Base-by-base conservation (phyloP, 345 rosid genomes). In the Syzygium aqueum region DNA sequence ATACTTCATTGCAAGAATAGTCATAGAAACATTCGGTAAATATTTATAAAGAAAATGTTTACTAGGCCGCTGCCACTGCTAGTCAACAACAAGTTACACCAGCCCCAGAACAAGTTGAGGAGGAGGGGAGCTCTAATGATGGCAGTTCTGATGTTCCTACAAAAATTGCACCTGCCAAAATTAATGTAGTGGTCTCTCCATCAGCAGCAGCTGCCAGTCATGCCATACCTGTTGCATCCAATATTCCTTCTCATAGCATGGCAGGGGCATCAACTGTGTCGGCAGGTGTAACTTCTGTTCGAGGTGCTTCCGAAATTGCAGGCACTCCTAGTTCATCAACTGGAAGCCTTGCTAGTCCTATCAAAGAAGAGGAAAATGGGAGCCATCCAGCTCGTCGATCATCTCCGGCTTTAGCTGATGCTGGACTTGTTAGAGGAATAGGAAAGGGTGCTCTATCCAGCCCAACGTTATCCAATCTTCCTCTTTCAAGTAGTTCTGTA, bases 351-450 rank as follows among this genome's bases (percentile, higher is more conserved):
- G 53, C 91, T 86, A 91, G 88, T 91, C 87, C 94, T 86, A 89
- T 92, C 51, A 96, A 94, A 93, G 99, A 96, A 92, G 99, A 96
- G 91, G 99, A 97, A 87, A 88, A 89, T 87, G 85, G 92, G 43
- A 88, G 90, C 89, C 92, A 93, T 88, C 93, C 95, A 88, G 94
- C 92, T 73, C 95, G 89, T 89, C 90, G 94, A 91, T 92, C 97
- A 88, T 93, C 97, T 87, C 93, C 99, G 77, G 93, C 99, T 89
- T 94, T 93, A 67, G 80, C 91, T 61, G 99, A 96, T 90, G 61
- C 91, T 91, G 94, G 93, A 86, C 59, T 91, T 77, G 89, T 90
- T 52, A 96, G 95, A 92, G 92, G 97, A 85, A 91, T 94, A 83
- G 90, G 92, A 87, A 94, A 95, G 93, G 96, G 93, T 89, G 90